Conservation (phyloP, 2,329 filamentous ascomycete genomes). For the Pseudogymnoascus sp. region DNA sequence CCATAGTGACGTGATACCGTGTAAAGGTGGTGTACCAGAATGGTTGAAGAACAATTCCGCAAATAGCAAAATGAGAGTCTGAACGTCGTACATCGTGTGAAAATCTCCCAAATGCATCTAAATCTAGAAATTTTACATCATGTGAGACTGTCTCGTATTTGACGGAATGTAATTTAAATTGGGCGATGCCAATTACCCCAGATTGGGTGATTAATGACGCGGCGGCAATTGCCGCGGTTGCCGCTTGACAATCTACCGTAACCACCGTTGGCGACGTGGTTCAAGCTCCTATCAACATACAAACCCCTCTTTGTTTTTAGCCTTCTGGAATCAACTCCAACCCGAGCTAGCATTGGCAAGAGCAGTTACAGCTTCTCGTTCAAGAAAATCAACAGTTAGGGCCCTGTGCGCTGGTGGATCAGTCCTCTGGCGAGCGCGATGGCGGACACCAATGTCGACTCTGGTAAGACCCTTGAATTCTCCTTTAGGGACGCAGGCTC, state of each 20-base stretch:
- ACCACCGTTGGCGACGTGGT: background rate
- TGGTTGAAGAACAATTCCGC: background rate
- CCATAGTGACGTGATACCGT: background rate
- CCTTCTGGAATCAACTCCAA: background rate
- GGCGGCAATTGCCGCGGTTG: slow-evolving; percentile 8
- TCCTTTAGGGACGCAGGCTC: background rate
- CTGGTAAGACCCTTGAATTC: slow-evolving; percentile 10
- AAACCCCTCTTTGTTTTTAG: background rate
- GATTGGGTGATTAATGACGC: slow-evolving; percentile 5
- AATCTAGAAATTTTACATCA: background rate
- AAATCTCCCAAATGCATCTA: background rate
- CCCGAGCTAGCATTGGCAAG: background rate
- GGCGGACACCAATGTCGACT: slow-evolving; percentile 11
- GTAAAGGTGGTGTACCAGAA: slow-evolving; percentile 2
- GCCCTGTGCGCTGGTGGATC: slow-evolving; percentile 1
- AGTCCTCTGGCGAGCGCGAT: slow-evolving; percentile 8
- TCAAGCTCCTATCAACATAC: background rate
- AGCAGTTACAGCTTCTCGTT: slow-evolving; percentile 5
- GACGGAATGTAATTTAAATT: background rate
- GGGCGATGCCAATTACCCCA: slow-evolving; percentile 1
- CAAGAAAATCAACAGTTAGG: background rate
- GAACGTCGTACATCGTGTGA: background rate
- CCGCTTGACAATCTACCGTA: slow-evolving; percentile 6
- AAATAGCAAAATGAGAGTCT: background rate
- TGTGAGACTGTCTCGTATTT: slow-evolving; percentile 6